Conservation (phyloP, 768 basidiomycete species). For the Amanita brunnescens region DNA sequence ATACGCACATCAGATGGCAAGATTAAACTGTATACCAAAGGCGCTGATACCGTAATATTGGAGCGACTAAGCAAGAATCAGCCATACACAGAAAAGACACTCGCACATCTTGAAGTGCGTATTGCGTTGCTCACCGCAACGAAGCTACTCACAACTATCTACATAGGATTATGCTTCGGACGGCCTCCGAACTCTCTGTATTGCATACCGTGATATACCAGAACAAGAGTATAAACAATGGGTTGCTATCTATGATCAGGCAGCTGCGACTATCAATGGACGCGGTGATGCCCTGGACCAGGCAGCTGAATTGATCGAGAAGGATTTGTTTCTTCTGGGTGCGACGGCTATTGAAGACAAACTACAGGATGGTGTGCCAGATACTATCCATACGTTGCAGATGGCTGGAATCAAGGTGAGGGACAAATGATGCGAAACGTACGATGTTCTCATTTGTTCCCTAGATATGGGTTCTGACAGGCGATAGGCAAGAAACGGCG, state of each 20-base stretch:
- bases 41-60: conserved; percentile 95
- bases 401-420: conserved; percentile 91
- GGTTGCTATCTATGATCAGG: conserved; percentile 81
- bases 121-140: background rate
- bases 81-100: conserved; percentile 75
- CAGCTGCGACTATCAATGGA: conserved; percentile 91
- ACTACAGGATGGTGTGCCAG: conserved; percentile 96
- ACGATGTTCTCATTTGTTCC: conserved; percentile 4
- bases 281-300: conserved; percentile 91
- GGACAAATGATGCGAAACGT: background rate
- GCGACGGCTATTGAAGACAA: conserved; percentile 99
- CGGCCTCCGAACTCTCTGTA: conserved; percentile 91
- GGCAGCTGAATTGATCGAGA: conserved; percentile 94
- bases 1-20: conserved; percentile 81
- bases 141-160: background rate
- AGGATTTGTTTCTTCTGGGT: conserved; percentile 85
- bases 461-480: conserved; percentile 95
- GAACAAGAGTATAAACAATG: conserved; percentile 88
- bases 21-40: conserved; percentile 94
- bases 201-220: conserved; percentile 89
- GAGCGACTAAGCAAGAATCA: conserved; percentile 87
- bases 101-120: conserved; percentile 82
- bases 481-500: conserved; percentile 97
- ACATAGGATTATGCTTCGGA: conserved; percentile 93
- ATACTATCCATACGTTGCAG: conserved; percentile 94